phyloP scores from a whole-genome alignment of 805 yeast species.

The Maudiozyma turicensis region DNA sequence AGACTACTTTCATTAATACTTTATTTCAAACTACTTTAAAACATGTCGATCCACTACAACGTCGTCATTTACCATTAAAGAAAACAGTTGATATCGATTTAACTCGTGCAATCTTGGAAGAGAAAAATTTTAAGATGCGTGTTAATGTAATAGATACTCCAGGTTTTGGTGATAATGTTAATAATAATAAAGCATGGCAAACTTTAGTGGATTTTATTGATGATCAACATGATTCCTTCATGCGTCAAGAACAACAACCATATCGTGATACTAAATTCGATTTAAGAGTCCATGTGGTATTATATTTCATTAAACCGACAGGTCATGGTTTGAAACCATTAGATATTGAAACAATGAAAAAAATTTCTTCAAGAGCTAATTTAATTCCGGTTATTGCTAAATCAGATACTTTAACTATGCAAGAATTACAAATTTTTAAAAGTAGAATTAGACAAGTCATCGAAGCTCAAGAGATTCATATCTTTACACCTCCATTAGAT shows the following conservation, averaged over 20 bases:
- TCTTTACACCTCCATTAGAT: slow-evolving; percentile 78
- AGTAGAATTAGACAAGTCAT: slow-evolving; percentile 71
- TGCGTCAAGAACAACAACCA: slow-evolving; percentile 95
- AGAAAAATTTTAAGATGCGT: slow-evolving; percentile 67
- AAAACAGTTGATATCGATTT: slow-evolving; percentile 73
- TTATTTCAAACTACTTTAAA: slow-evolving; percentile 68
- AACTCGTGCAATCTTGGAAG: slow-evolving; percentile 71
- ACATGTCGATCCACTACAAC: slow-evolving; percentile 34
- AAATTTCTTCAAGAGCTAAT: slow-evolving; percentile 69
- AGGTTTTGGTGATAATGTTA: slow-evolving; percentile 86
- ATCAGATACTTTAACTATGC: slow-evolving; percentile 72
- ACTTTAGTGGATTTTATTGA: slow-evolving; percentile 83
- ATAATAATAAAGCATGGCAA: slow-evolving; percentile 78
- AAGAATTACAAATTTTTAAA: slow-evolving; percentile 61
- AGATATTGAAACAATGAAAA: slow-evolving; percentile 83
- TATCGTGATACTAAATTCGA: slow-evolving; percentile 56
- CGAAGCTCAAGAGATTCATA: slow-evolving; percentile 72
- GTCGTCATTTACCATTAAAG: slow-evolving; percentile 41
- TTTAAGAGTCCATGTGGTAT: slow-evolving; percentile 80
- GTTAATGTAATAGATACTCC: slow-evolving; percentile 86
- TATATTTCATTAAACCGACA: slow-evolving; percentile 85
- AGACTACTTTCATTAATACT: slow-evolving; percentile 84
- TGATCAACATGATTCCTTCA: slow-evolving; percentile 78
- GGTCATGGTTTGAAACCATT: slow-evolving; percentile 81
- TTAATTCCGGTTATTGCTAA: slow-evolving; percentile 84